A percentile compares a stretch with the other conserved stretches of the same genome.
phyloP scores from a whole-genome alignment of 2,329 filamentous ascomycete genomes.

The Aureobasidium leucospermi region DNA sequence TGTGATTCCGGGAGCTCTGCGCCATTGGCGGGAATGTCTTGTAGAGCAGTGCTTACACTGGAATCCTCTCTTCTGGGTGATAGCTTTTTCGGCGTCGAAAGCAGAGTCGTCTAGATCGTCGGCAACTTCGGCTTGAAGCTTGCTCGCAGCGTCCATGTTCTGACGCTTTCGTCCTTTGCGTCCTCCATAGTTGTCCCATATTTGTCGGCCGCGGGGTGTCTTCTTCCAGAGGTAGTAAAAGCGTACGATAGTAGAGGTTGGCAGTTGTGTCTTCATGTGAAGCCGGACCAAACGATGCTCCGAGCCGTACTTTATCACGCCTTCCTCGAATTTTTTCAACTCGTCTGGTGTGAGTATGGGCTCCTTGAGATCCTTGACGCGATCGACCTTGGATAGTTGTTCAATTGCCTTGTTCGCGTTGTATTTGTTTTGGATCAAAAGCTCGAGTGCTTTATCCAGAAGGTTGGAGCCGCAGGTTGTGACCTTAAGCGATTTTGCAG shows the following conservation, averaged over 20 bases:
- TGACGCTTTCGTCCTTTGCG: slow-evolving; percentile 69
- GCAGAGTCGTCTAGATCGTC: slow-evolving; percentile 92
- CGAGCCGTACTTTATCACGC: slow-evolving; percentile 80
- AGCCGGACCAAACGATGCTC: slow-evolving; percentile 77
- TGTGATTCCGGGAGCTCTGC: slow-evolving; percentile 72
- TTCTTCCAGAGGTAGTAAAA: slow-evolving; percentile 99
- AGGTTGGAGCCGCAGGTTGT: slow-evolving; percentile 76
- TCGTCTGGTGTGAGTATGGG: slow-evolving; percentile 72
- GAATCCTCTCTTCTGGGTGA: slow-evolving; percentile 71
- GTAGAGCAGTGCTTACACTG: slow-evolving; percentile 89
- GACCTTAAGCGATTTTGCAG: slow-evolving; percentile 62
- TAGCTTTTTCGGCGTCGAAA: slow-evolving; percentile 83
- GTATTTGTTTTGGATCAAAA: slow-evolving; percentile 66
- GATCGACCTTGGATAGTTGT: slow-evolving; percentile 60
- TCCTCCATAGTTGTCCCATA: slow-evolving; percentile 84
- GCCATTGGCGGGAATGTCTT: slow-evolving; percentile 79
- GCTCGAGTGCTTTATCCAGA: slow-evolving; percentile 70
- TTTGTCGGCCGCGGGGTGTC: slow-evolving; percentile 70
- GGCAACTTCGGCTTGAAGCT: slow-evolving; percentile 84
- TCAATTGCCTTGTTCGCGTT: slow-evolving; percentile 63
- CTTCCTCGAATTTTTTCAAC: slow-evolving; percentile 86
- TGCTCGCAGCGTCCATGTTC: slow-evolving; percentile 54
- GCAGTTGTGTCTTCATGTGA: slow-evolving; percentile 70
- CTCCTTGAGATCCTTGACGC: slow-evolving; percentile 68
- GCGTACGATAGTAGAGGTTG: slow-evolving; percentile 73